These are phyloP conservation scores for Gillenia trifoliata DNA, from an alignment of 306 rosid genomes.

Conservation along the genomic window DNA sequence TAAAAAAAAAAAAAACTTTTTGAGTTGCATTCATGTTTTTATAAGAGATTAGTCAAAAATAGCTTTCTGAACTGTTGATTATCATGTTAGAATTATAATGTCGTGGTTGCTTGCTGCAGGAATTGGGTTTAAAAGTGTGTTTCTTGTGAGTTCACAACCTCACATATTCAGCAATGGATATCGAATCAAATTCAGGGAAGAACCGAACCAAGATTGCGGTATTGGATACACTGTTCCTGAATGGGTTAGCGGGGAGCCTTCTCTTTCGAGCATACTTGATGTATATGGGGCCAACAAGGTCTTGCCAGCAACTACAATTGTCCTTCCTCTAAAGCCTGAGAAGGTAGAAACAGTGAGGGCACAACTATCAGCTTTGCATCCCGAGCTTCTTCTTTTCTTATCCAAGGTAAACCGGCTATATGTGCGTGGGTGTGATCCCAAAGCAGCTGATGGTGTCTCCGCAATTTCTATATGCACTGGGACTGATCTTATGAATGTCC, in stretches of 20 bases:
- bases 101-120: background rate
- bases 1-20: background rate
- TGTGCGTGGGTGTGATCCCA: background rate
- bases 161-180: slow-evolving; percentile 24
- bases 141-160: slow-evolving; percentile 17
- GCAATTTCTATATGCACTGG: background rate
- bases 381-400: slow-evolving; percentile 21
- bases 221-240: slow-evolving; percentile 25
- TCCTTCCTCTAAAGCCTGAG: slow-evolving; percentile 19
- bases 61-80: background rate
- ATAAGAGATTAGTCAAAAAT: background rate
- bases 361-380: slow-evolving; percentile 12
- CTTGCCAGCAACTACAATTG: slow-evolving; percentile 12
- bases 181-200: slow-evolving; percentile 11
- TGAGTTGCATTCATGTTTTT: background rate
- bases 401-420: slow-evolving; percentile 13
- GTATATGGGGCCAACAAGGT: background rate
- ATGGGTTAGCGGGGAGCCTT: slow-evolving; percentile 6
- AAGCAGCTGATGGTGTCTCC: background rate
- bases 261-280: background rate
- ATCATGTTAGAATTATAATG: background rate
- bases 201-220: slow-evolving; percentile 7
- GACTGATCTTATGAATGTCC: background rate
- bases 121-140: slow-evolving; percentile 23
- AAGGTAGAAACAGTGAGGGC: slow-evolving; percentile 18